Evolutionary conservation across 768 basidiomycete genomes (phyloP).

Genomic region (Pholiota conissans): DNA sequence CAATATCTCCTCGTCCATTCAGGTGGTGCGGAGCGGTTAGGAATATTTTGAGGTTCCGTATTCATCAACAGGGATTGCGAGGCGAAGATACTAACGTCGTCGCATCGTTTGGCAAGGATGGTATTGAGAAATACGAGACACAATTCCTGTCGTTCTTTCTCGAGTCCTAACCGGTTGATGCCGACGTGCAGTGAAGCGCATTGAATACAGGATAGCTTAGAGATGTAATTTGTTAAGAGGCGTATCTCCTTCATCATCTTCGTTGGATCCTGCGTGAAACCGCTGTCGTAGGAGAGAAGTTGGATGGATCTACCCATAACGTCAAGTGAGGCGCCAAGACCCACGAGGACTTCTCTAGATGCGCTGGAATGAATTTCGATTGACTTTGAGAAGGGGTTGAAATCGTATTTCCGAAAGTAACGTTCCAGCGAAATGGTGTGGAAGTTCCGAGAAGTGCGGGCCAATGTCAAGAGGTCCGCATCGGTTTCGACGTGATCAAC

Average conservation of each 20-base stretch:
- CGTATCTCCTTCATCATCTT: conserved; percentile 10
- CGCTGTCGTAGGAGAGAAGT: conserved; percentile 16
- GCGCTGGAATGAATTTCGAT: conserved; percentile 2
- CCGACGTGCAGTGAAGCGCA: conserved; percentile 10
- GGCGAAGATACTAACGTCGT: conserved; percentile 9
- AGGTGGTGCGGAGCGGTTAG: conserved; percentile 3
- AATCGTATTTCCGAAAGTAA: conserved; percentile 7
- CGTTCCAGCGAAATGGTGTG: conserved; percentile 7
- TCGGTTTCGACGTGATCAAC: conserved; percentile 1
- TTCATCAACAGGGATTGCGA: conserved; percentile 11
- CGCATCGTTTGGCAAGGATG: conserved; percentile 12
- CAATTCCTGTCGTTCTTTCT: conserved; percentile 3
- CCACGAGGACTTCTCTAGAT: conserved; percentile 9
- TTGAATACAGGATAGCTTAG: conserved; percentile 13
- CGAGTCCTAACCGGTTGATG: background rate
- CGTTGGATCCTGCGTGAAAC: conserved; percentile 6
- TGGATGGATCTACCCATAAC: conserved; percentile 10
- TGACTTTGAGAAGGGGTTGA: conserved; percentile 7
- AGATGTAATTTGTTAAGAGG: conserved; percentile 10
- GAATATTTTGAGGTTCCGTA: conserved; percentile 12
- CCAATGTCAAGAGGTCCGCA: conserved; percentile 12
- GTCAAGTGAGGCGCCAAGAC: conserved; percentile 12
- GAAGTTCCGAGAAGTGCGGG: conserved; percentile 10
- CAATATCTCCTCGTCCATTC: conserved; percentile 15
- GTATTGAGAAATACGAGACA: conserved; percentile 9